A percentile compares a stretch with the other conserved stretches of the same genome.
Conservation (phyloP, 331 rosid species). For the Stylosanthes scabra region DNA sequence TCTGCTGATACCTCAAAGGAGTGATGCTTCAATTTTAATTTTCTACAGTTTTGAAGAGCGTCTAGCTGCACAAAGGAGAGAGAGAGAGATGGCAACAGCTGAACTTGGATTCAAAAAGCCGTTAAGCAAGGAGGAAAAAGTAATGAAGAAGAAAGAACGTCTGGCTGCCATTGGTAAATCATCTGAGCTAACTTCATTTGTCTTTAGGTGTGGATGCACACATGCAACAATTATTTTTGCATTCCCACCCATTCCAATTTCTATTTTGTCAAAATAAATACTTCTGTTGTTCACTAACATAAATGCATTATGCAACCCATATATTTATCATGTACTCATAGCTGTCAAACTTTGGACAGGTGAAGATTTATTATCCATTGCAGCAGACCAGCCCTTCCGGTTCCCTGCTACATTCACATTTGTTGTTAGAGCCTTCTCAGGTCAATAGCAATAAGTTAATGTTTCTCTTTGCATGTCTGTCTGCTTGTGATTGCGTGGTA, state of each 20-base stretch:
- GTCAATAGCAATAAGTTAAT: constrained; percentile 48
- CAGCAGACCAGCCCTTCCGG: constrained; percentile 97
- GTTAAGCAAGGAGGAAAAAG: constrained; percentile 86
- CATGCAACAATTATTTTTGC: constrained; percentile 26
- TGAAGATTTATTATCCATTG: constrained; percentile 88
- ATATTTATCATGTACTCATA: constrained; percentile 35
- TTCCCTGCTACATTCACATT: constrained; percentile 99
- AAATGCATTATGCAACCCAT: constrained; percentile 22
- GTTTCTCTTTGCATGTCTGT: constrained; percentile 20
- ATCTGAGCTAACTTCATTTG: constrained; percentile 25
- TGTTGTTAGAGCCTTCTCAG: constrained; percentile 99
- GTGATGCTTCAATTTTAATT: constrained; percentile 21
- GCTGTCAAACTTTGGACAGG: constrained; percentile 58
- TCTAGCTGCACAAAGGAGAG: constrained; percentile 88
- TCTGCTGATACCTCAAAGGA: too few relatives aligned
- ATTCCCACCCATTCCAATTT: constrained; percentile 16
- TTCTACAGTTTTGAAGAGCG: constrained; percentile 88
- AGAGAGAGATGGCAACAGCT: constrained; percentile 67
- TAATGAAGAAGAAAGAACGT: constrained; percentile 93
- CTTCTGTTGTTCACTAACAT: constrained; percentile 11
- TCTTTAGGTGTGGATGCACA: constrained; percentile 25
- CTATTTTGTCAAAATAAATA: neutral
- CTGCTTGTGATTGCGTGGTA: constrained; percentile 26
- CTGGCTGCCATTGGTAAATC: constrained; percentile 95
- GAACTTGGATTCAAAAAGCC: constrained; percentile 91